A percentile compares a stretch with the other conserved stretches of the same genome.
Conservation (phyloP, 768 basidiomycete genomes). For the Strobilomyces confusus region DNA sequence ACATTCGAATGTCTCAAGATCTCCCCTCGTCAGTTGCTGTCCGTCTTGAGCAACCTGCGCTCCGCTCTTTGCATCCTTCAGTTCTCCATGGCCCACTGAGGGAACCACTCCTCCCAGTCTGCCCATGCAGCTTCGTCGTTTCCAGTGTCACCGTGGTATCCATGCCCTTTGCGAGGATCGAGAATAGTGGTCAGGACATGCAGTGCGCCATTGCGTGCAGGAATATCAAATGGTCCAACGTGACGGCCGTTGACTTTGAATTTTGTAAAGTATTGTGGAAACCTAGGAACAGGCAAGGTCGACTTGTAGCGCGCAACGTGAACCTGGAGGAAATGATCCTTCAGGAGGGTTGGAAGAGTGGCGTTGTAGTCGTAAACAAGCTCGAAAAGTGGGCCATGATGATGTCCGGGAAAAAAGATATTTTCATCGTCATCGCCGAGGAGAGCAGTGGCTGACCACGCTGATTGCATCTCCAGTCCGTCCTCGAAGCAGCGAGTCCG, state of each 20-base stretch:
- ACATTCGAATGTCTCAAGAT: too few relatives aligned
- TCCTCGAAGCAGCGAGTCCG: background rate
- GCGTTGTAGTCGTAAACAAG: slow-evolving; percentile 12
- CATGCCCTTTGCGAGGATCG: slow-evolving; percentile 7
- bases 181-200: slow-evolving; percentile 11
- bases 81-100: slow-evolving; percentile 12
- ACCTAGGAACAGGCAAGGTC: background rate
- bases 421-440: background rate
- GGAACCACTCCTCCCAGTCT: slow-evolving; percentile 14
- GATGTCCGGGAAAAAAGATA: background rate
- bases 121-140: slow-evolving; percentile 2
- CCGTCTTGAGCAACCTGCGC: background rate
- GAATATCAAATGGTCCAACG: slow-evolving; percentile 9
- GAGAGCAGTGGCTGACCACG: background rate
- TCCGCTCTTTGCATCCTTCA: background rate
- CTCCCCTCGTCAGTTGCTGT: background rate
- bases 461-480: background rate
- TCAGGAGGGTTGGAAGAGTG: slow-evolving; percentile 13
- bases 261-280: slow-evolving; percentile 5
- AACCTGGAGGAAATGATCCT: background rate
- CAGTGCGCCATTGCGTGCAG: slow-evolving; percentile 13
- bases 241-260: slow-evolving; percentile 9
- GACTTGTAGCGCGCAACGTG: slow-evolving; percentile 12
- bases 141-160: background rate
- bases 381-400: background rate